phyloP scores from a whole-genome alignment of 352 stramenopile genomes.

The Halophytophthora batemanensis region DNA sequence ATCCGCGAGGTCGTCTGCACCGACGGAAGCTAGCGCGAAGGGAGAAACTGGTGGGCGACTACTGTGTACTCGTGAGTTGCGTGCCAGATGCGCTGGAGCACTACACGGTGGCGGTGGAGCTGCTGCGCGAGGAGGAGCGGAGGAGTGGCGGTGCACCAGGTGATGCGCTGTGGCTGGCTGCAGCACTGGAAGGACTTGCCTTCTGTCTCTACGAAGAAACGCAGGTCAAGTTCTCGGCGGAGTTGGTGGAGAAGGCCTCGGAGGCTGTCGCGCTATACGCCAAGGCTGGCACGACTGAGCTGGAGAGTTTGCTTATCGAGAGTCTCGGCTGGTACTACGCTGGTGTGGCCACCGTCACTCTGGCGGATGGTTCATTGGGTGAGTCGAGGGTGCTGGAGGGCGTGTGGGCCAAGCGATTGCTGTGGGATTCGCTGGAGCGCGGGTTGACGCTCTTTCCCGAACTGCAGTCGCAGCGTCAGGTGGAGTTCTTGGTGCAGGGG shows the following conservation, averaged over 20 bases:
- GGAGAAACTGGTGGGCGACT: constrained; percentile 81
- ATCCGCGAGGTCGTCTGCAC: constrained; percentile 39
- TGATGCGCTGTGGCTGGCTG: constrained; percentile 77
- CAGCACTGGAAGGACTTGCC: constrained; percentile 70
- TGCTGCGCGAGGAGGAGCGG: constrained; percentile 76
- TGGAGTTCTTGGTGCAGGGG: constrained; percentile 63
- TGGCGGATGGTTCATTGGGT: constrained; percentile 10
- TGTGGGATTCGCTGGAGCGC: constrained; percentile 68
- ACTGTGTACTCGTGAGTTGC: constrained; percentile 64
- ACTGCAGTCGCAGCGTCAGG: constrained; percentile 41
- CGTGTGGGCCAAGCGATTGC: constrained; percentile 66
- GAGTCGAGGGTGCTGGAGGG: constrained; percentile 48
- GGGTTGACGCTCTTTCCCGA: constrained; percentile 52
- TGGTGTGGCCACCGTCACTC: constrained; percentile 25
- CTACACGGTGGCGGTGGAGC: constrained; percentile 65
- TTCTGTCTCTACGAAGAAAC: constrained; percentile 55
- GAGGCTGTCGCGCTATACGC: constrained; percentile 71
- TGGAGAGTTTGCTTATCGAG: constrained; percentile 73
- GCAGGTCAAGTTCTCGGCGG: constrained; percentile 57
- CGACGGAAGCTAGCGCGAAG: constrained; percentile 59
- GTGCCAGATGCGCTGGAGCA: constrained; percentile 66
- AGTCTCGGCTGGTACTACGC: constrained; percentile 76
- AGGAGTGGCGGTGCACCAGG: constrained; percentile 40
- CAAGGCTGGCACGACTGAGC: constrained; percentile 51
- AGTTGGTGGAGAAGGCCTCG: constrained; percentile 77